Percentiles rank a stretch among this genome's conserved stretches.
These are phyloP conservation scores for Crucihimalaya himalaica DNA, from an alignment of 345 rosid genomes.

Conservation along the genomic window DNA sequence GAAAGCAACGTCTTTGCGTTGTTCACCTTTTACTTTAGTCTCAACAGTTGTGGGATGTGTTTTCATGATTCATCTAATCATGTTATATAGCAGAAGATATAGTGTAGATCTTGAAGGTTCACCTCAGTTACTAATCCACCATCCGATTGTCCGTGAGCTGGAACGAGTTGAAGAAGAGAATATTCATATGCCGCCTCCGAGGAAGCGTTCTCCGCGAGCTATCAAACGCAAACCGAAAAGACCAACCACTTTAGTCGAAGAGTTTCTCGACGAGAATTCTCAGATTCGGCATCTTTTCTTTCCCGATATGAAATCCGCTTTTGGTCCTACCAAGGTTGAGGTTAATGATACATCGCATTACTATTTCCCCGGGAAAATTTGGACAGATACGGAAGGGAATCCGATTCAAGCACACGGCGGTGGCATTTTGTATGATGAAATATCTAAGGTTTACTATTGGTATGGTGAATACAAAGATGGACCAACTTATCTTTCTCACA, in stretches of 20 bases:
- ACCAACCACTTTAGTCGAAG: constrained; percentile 74
- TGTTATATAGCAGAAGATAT: constrained; percentile 48
- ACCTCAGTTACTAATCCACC: constrained; percentile 46
- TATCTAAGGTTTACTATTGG: constrained; percentile 68
- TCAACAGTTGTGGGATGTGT: constrained; percentile 75
- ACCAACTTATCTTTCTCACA: constrained; percentile 77
- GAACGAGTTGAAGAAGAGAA: constrained; percentile 83
- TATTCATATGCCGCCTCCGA: constrained; percentile 88
- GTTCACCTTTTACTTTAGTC: constrained; percentile 51
- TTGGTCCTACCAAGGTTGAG: constrained; percentile 57
- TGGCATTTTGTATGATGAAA: constrained; percentile 68
- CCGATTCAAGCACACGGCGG: constrained; percentile 99
- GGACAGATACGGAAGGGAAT: constrained; percentile 91
- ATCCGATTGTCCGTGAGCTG: constrained; percentile 64
- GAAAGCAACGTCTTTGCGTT: constrained; percentile 62
- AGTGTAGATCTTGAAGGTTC: constrained; percentile 43
- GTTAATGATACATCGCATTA: constrained; percentile 57
- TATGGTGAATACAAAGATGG: constrained; percentile 98
- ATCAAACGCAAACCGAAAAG: constrained; percentile 82
- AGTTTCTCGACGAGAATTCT: constrained; percentile 92
- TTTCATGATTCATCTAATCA: constrained; percentile 63
- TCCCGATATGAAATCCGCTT: constrained; percentile 63
- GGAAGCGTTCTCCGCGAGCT: constrained; percentile 86
- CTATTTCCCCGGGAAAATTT: constrained; percentile 65
- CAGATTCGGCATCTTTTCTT: constrained; percentile 79